These are phyloP conservation scores for Coemansia asiatica DNA, from an alignment of 192 early-diverging fungal genomes.

Conservation along the genomic window DNA sequence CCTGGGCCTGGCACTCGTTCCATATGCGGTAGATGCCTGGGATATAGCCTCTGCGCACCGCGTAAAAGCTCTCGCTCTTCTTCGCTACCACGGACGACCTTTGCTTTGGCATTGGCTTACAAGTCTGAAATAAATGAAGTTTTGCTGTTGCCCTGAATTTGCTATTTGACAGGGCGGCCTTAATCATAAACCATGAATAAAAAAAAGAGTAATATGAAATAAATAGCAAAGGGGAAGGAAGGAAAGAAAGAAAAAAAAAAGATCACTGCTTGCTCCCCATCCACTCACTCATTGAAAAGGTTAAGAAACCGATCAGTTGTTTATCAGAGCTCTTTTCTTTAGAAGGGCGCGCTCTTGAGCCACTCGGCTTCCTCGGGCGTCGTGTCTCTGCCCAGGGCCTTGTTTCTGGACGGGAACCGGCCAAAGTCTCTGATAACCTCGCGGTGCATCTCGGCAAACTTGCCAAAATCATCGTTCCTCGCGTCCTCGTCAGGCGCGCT, in stretches of 20 bases:
- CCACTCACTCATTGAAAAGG: too few species aligned
- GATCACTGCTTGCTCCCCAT: too few species aligned
- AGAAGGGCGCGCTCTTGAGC: constrained; percentile 47
- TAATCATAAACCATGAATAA: too few species aligned
- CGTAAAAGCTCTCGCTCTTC: constrained; percentile 21
- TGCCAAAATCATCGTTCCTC: constrained; percentile 34
- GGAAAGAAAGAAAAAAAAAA: constrained; percentile 9
- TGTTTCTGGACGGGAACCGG: constrained; percentile 63
- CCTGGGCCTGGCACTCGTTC: constrained; percentile 64
- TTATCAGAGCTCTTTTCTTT: background rate
- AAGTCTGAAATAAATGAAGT: too few species aligned
- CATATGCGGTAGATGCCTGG: constrained; percentile 44
- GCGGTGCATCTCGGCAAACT: constrained; percentile 51
- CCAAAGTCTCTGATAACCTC: constrained; percentile 62
- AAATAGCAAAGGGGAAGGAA: background rate
- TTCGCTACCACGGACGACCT: background rate
- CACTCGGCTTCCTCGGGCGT: constrained; percentile 59
- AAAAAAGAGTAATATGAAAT: background rate
- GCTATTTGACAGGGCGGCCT: background rate
- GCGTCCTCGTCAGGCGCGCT: constrained; percentile 40
- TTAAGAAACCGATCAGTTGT: too few species aligned
- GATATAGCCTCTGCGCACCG: constrained; percentile 29
- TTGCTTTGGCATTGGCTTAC: background rate
- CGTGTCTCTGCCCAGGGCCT: constrained; percentile 52
- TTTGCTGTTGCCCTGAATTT: too few species aligned